phyloP scores from a whole-genome alignment of 2,329 filamentous ascomycete species.

The Meredithiella fracta region DNA sequence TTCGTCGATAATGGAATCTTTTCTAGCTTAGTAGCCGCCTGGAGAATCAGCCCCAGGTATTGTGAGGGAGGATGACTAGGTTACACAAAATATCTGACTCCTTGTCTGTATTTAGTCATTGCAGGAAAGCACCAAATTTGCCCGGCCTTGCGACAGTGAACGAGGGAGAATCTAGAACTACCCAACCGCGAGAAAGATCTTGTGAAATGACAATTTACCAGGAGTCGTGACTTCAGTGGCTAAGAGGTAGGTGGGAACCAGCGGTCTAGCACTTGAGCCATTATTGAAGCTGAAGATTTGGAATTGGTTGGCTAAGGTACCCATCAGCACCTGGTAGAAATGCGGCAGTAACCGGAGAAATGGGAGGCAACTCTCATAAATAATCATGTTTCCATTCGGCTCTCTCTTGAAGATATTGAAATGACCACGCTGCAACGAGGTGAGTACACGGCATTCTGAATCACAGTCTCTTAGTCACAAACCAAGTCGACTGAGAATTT shows the following conservation, averaged over 20 bases:
- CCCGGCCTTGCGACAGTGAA: constrained; percentile 26
- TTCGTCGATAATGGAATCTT: too few species aligned
- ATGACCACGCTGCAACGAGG: constrained; percentile 26
- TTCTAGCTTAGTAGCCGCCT: too few species aligned
- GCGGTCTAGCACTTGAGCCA: not conserved
- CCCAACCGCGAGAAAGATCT: constrained; percentile 22
- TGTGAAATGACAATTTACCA: constrained; percentile 18
- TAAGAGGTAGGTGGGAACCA: not conserved
- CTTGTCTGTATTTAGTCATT: constrained; percentile 21
- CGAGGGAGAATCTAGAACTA: constrained; percentile 26
- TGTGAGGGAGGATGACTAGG: constrained; percentile 4
- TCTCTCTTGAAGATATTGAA: constrained; percentile 30
- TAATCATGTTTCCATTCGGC: constrained; percentile 23
- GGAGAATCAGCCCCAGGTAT: too few species aligned
- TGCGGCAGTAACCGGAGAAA: constrained; percentile 25
- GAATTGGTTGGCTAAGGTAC: not conserved
- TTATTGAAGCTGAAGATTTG: not conserved
- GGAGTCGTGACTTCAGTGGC: constrained; percentile 1
- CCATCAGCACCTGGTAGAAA: constrained; percentile 17
- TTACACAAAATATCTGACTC: not conserved
- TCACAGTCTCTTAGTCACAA: constrained; percentile 29
- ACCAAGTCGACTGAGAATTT: constrained; percentile 24
- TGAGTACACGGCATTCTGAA: constrained; percentile 26
- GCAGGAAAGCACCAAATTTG: constrained; percentile 22
- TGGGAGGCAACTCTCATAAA: constrained; percentile 29